phyloP scores from a whole-genome alignment of 2,329 filamentous ascomycete species.

The Hypoxylon sp. region DNA sequence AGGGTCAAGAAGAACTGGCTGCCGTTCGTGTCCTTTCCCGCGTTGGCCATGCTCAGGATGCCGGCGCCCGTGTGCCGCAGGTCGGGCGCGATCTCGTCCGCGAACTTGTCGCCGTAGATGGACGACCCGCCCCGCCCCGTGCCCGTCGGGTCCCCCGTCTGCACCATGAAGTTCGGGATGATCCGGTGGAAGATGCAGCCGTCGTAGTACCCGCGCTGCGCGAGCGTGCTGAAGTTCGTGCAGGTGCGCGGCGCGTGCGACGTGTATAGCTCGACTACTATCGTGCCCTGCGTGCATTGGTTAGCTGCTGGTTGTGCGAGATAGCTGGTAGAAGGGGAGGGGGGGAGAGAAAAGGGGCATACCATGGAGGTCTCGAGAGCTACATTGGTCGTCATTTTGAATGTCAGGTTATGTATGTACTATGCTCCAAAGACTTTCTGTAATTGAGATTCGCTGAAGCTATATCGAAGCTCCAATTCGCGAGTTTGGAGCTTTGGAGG shows the following conservation, averaged over 20 bases:
- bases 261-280: conserved; percentile 91
- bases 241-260: conserved; percentile 90
- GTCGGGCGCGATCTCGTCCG: conserved; percentile 84
- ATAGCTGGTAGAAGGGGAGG: conserved; percentile 6
- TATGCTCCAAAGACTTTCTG: neutral
- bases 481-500: conserved; percentile 37
- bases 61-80: conserved; percentile 95
- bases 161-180: conserved; percentile 96
- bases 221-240: conserved; percentile 87
- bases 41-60: conserved; percentile 96
- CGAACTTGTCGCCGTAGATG: conserved; percentile 95
- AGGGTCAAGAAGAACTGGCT: conserved; percentile 97
- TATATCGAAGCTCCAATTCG: conserved; percentile 24
- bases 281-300: conserved; percentile 73
- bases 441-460: conserved; percentile 27
- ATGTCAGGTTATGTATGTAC: neutral
- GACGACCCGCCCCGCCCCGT: conserved; percentile 90
- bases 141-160: conserved; percentile 93
- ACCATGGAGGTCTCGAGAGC: conserved; percentile 90
- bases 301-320: conserved; percentile 1
- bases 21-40: conserved; percentile 92
- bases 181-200: conserved; percentile 90
- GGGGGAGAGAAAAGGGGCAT: conserved; percentile 46
- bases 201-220: conserved; percentile 89
- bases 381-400: conserved; percentile 81